These are phyloP conservation scores for Paecilomyces sp. DNA, from an alignment of 2,329 filamentous ascomycete genomes.

Conservation along the genomic window DNA sequence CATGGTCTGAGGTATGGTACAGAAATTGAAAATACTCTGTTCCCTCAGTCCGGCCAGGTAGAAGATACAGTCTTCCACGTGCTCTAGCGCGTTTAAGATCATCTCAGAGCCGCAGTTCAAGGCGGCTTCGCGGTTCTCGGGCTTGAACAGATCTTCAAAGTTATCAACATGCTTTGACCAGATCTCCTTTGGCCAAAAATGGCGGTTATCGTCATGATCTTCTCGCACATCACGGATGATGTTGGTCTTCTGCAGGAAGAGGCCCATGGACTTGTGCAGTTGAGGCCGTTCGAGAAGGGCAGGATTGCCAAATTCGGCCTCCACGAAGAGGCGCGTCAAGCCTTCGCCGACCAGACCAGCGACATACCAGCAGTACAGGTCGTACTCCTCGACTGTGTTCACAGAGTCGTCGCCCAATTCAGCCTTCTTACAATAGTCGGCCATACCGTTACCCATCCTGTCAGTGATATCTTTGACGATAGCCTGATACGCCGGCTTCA, in stretches of 20 bases:
- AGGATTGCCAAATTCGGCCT: conserved; percentile 77
- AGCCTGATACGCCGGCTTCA: conserved; percentile 74
- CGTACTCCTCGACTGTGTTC: conserved; percentile 79
- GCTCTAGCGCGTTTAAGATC: conserved; percentile 80
- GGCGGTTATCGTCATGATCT: conserved; percentile 76
- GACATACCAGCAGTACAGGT: conserved; percentile 96
- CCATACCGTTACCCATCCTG: conserved; percentile 98
- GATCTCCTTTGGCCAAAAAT: conserved; percentile 93
- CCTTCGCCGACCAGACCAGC: conserved; percentile 98
- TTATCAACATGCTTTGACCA: conserved; percentile 92
- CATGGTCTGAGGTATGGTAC: conserved; percentile 94
- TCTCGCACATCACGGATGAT: conserved; percentile 95
- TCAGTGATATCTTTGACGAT: conserved; percentile 90
- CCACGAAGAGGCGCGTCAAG: conserved; percentile 81
- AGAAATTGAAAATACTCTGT: conserved; percentile 98
- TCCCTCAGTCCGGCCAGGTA: conserved; percentile 93
- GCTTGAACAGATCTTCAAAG: conserved; percentile 85
- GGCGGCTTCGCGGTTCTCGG: conserved; percentile 67
- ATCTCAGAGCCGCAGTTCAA: conserved; percentile 86
- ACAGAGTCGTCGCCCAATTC: conserved; percentile 75
- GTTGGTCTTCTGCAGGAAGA: conserved; percentile 97
- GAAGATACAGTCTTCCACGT: conserved; percentile 90
- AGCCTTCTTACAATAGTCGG: conserved; percentile 81
- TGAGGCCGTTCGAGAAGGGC: conserved; percentile 70
- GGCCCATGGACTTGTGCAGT: conserved; percentile 90